Base-by-base conservation (phyloP, 208 protist species). In the Leishmania tarentolae region DNA sequence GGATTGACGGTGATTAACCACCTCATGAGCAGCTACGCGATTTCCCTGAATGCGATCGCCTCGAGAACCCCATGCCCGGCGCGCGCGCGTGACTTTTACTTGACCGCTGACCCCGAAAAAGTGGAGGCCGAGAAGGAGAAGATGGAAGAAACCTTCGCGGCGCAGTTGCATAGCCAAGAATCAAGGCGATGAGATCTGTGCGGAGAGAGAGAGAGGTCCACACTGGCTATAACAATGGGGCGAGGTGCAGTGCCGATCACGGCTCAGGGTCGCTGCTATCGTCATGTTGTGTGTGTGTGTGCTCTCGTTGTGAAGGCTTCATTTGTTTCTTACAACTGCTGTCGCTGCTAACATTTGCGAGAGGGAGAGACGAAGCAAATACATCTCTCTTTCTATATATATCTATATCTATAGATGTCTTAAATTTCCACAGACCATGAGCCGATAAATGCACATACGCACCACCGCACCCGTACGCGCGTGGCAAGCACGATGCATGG, bases 1-100 rank as follows among this genome's bases (percentile, higher is more conserved):
- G 94, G 90, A 0, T 83, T 95, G 78, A 71, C 79, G 7, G 63
- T 96, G n/a, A 80, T 95, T 65, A 92, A 95, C 71, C 94, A 97
- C 73, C 78, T 95, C 42, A 88, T 97, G 88, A 76, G 75, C 4
- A 90, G 83, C 80, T 97, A 97, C 80, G 87, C 79, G 31, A 79
- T 76, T 57, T 96, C 94, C 35, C 65, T 97, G 61, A 92, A 95
- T 73, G 86, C 89, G 21, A 91, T 97, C 40, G 94, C 89, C 24
- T 68, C 78, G 21, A 65, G 66, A 1, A 86, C 79, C 21, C n/a
- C 69, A 42, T 97, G 94, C 69, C 87, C 84, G 17, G 87, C 88
- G 15, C 78, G 85, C 40, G 79, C 80, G 37, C 65, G 81, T 61
- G 56, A 69, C 9, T 82, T 82, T 50, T 91, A 91, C 61, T 46